phyloP scores from a whole-genome alignment of 2,329 filamentous ascomycete species.

The Phoma herbarum region DNA sequence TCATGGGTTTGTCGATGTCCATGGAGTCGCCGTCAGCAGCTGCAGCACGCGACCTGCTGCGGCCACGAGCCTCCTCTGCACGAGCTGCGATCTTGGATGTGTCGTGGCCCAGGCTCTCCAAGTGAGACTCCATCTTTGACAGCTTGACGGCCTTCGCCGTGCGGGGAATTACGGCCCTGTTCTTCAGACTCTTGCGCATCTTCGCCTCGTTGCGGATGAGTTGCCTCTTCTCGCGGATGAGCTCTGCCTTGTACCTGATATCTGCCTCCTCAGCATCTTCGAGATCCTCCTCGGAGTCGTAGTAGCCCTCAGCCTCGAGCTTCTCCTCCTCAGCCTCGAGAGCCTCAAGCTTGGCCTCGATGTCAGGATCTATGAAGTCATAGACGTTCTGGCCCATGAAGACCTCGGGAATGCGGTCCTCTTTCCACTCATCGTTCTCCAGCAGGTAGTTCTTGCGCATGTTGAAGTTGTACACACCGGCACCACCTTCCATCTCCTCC shows the following conservation, averaged over 20 bases:
- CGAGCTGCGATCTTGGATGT: constrained; percentile 77
- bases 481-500: constrained; percentile 90
- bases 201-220: constrained; percentile 93
- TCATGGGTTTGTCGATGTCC: constrained; percentile 65
- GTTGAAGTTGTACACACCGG: constrained; percentile 95
- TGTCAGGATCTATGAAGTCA: constrained; percentile 93
- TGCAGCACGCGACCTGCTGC: constrained; percentile 68
- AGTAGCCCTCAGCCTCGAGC: constrained; percentile 90
- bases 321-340: constrained; percentile 96
- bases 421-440: constrained; percentile 90
- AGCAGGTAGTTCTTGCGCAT: constrained; percentile 87
- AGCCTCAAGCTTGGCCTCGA: constrained; percentile 88
- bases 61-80: constrained; percentile 77
- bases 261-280: constrained; percentile 91
- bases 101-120: constrained; percentile 87
- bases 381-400: constrained; percentile 97
- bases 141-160: constrained; percentile 81
- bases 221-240: constrained; percentile 93
- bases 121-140: constrained; percentile 84
- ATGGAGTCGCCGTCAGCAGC: constrained; percentile 70
- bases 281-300: constrained; percentile 76
- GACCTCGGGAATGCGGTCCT: constrained; percentile 94
- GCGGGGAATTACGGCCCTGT: constrained; percentile 90
- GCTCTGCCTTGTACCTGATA: constrained; percentile 86
- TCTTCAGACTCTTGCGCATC: constrained; percentile 97